Evolutionary conservation across 192 early-diverging fungal species (phyloP).

Genomic region (Coemansia sp.): DNA sequence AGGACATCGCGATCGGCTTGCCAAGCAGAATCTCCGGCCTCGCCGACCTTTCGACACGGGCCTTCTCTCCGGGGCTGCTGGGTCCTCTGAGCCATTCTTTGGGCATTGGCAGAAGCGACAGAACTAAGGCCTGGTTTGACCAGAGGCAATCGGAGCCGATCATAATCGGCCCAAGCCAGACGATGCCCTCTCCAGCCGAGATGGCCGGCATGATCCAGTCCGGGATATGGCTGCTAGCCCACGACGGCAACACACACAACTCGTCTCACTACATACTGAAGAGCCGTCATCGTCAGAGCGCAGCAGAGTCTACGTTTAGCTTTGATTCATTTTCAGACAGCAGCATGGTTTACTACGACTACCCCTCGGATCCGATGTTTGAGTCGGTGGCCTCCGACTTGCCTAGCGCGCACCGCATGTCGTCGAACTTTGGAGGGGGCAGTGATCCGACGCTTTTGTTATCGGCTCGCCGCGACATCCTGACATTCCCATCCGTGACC

Average conservation of each 20-base stretch:
- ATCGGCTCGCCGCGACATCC: conserved; percentile 14
- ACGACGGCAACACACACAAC: conserved; percentile 20
- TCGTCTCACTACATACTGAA: conserved; percentile 25
- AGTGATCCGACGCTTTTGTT: conserved; percentile 10
- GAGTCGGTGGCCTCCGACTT: conserved; percentile 8
- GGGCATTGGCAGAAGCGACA: background rate
- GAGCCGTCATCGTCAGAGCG: conserved; percentile 25
- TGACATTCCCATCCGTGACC: conserved; percentile 6
- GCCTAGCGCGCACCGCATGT: background rate
- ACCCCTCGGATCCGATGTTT: conserved; percentile 25
- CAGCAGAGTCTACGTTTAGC: conserved; percentile 15
- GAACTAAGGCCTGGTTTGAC: conserved; percentile 12
- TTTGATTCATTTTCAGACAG: conserved; percentile 25
- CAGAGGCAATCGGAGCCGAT: conserved; percentile 12
- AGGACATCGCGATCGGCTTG: background rate
- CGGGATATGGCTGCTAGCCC: conserved; percentile 31
- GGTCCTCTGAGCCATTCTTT: background rate
- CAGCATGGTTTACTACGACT: conserved; percentile 22
- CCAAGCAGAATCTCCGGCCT: background rate
- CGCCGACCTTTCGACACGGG: conserved; percentile 4
- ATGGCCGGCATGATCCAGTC: conserved; percentile 27
- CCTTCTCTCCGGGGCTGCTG: background rate
- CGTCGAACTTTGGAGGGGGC: conserved; percentile 1
- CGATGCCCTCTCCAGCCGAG: conserved; percentile 28
- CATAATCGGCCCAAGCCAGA: background rate